A percentile compares a stretch with the other conserved stretches of the same genome.
Conservation (phyloP, 345 rosid species). For the Eutrema heterophyllum region DNA sequence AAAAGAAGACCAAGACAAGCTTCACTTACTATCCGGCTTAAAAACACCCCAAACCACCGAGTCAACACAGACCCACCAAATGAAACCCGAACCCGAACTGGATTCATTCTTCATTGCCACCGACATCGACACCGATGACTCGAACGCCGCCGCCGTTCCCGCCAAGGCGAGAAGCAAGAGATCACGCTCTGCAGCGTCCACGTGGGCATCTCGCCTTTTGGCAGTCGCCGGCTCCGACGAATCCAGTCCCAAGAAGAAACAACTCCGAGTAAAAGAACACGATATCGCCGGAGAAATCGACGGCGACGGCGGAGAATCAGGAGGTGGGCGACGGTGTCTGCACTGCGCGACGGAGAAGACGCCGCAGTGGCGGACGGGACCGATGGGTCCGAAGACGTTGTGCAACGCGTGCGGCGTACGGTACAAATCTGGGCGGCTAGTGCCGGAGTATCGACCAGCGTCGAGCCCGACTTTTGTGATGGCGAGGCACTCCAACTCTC, state of each 20-base stretch:
- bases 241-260: neutral
- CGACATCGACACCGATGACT: slow-evolving; percentile 17
- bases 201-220: slow-evolving; percentile 77
- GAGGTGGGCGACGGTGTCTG: slow-evolving; percentile 31
- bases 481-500: slow-evolving; percentile 33
- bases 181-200: slow-evolving; percentile 75
- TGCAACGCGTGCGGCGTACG: slow-evolving; percentile 74
- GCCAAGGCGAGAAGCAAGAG: slow-evolving; percentile 96
- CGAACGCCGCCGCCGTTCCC: slow-evolving; percentile 59
- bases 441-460: slow-evolving; percentile 36
- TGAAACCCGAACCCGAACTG: slow-evolving; percentile 28
- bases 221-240: slow-evolving; percentile 26
- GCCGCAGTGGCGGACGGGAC: slow-evolving; percentile 38
- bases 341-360: slow-evolving; percentile 38
- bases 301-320: slow-evolving; percentile 17
- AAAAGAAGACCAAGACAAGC: slow-evolving; percentile 82
- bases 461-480: slow-evolving; percentile 31
- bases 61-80: slow-evolving; percentile 30
- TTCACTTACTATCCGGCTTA: slow-evolving; percentile 69
- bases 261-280: slow-evolving; percentile 33
- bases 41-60: slow-evolving; percentile 39
- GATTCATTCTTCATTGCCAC: slow-evolving; percentile 1
- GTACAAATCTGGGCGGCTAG: slow-evolving; percentile 32
- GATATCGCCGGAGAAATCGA: slow-evolving; percentile 4
- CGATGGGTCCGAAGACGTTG: slow-evolving; percentile 39